Evolutionary conservation across 1,284 basidiomycete genomes (phyloP), one percentile per base, ranked within the genome.

Genomic region (Rhodotorula sp.): DNA sequence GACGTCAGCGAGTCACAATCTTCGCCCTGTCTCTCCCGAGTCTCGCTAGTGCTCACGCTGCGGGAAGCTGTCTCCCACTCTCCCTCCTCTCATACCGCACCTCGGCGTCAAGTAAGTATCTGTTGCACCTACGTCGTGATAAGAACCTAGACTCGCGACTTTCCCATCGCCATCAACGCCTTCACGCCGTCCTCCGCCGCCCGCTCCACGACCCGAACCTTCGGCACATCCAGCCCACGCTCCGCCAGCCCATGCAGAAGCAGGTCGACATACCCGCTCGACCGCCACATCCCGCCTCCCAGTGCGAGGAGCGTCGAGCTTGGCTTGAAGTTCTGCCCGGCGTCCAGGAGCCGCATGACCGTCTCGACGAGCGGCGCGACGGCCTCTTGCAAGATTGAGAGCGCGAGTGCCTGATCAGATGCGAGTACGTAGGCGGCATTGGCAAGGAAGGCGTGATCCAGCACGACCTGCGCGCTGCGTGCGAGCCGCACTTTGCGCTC

Each of bases 401-500:
- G 49, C 4, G 53, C 70, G 12, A 41, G 25, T 44, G 25, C 66
- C 3, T 69, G 66, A 61, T 76, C 61, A 34, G 5, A 34, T 34
- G 34, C 5, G 3, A 5, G 67, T 50, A 25, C 56, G 45, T 70
- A 66, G 27, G n/a, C 58, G 17, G 25, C 25, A 16, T 1, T 1
- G 2, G 56, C 42, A 2, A 52, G 65, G 49, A 70, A 76, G 0
- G 72, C 74, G 19, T 61, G 62, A 7, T 48, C 49, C 27, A 79
- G 77, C 7, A 80, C 78, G n/a, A 79, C 72, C 3, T 77, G 71
- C 9, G 77, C 77, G 0, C 72, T 70, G 16, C 75, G 74, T 23
- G 79, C 78, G 21, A 79, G 70, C 79, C 78, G 79, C 12, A 78
- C 62, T 44, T 80, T 80, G 48, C 79, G 74, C 10, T 66, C 67